Percentiles rank a stretch among this genome's conserved stretches.
These are phyloP conservation scores for Styphnolobium japonicum DNA, from an alignment of 306 rosid species.

Conservation along the genomic window DNA sequence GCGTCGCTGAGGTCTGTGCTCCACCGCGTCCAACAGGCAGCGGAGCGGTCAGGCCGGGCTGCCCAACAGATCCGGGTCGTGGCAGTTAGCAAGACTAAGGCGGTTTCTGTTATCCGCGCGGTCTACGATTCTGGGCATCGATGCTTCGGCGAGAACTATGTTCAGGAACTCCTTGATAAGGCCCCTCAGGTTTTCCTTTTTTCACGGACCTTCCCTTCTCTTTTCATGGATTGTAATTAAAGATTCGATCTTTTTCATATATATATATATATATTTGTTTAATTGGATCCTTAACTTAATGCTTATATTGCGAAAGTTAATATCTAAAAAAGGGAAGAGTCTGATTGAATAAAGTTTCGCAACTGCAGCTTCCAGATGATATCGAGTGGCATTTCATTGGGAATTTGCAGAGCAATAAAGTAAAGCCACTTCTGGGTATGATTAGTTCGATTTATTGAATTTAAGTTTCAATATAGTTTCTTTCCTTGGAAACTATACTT, in stretches of 20 bases:
- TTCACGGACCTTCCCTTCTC: not conserved
- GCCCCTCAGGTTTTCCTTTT: slow-evolving; percentile 63
- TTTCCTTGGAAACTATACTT: not conserved
- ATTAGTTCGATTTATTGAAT: not conserved
- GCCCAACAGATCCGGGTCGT: slow-evolving; percentile 59
- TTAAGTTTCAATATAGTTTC: not conserved
- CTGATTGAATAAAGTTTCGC: not conserved
- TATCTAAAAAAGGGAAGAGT: not conserved
- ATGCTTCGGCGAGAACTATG: slow-evolving; percentile 91
- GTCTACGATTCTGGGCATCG: slow-evolving; percentile 92
- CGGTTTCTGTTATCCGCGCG: slow-evolving; percentile 57
- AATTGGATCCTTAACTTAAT: not conserved
- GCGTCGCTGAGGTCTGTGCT: slow-evolving; percentile 53
- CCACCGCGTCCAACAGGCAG: slow-evolving; percentile 62
- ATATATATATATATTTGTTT: too few species aligned
- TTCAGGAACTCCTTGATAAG: slow-evolving; percentile 77
- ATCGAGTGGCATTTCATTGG: slow-evolving; percentile 92
- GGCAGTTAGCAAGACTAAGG: slow-evolving; percentile 89
- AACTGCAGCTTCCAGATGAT: slow-evolving; percentile 77
- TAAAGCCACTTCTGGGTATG: slow-evolving; percentile 78
- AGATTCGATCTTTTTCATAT: not conserved
- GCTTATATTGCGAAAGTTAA: not conserved
- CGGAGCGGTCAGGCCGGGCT: slow-evolving; percentile 53
- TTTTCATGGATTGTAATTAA: not conserved
- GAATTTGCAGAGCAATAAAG: slow-evolving; percentile 90